Evolutionary conservation across 176 grass and related monocot genomes (phyloP).

Genomic region (Oryza australiensis): DNA sequence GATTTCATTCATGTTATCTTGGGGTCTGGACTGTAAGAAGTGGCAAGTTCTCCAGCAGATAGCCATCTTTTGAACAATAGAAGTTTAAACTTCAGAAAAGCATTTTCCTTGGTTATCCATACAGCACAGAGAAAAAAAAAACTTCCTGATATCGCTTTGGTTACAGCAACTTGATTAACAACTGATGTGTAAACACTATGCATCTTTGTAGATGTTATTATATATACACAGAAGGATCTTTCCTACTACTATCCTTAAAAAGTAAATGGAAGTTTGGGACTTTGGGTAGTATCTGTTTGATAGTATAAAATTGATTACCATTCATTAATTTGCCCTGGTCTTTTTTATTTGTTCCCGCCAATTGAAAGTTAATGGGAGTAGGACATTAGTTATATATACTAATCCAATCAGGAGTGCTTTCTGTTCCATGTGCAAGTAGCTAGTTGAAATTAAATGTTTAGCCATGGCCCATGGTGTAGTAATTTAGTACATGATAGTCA

Average conservation of each 20-base stretch:
- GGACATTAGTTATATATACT: background rate
- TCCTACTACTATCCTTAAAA: background rate
- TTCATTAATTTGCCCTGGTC: background rate
- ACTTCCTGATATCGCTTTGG: background rate
- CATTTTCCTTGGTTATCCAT: background rate
- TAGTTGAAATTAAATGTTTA: background rate
- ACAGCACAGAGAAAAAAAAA: background rate
- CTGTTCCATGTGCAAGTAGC: conserved; percentile 5
- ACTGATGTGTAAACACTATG: background rate
- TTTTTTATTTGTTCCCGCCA: background rate
- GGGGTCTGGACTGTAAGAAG: background rate
- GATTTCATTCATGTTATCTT: background rate
- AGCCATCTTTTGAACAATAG: background rate
- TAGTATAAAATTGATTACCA: background rate
- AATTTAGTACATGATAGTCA: background rate
- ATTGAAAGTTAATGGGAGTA: background rate
- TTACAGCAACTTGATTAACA: background rate
- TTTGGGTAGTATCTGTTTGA: background rate
- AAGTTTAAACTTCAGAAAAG: background rate
- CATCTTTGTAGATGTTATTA: background rate
- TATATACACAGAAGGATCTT: background rate
- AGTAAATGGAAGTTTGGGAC: background rate
- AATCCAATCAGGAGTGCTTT: background rate
- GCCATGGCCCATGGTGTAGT: background rate
- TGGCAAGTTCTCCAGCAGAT: background rate